Evolutionary conservation across 176 grass and related monocot genomes (phyloP).

Genomic region (Oryza rufipogon): DNA sequence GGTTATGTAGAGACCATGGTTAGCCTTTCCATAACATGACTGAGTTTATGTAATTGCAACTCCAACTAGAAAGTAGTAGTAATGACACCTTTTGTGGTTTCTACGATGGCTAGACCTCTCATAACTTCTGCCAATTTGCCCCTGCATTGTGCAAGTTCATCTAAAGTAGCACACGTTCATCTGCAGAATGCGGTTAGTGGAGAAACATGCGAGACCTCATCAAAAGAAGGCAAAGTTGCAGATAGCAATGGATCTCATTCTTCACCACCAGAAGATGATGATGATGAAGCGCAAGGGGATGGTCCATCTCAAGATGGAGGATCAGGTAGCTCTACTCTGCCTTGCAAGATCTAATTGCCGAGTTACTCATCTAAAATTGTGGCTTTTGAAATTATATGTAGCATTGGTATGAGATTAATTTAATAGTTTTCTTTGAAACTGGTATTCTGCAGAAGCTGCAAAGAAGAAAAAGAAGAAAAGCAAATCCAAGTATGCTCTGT

Average conservation of each 20-base stretch:
- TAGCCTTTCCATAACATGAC: not conserved
- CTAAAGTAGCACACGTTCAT: not conserved
- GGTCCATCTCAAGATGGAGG: slow-evolving; percentile 61
- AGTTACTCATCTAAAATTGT: slow-evolving; percentile 8
- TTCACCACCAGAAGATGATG: slow-evolving; percentile 53
- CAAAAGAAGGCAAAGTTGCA: slow-evolving; percentile 43
- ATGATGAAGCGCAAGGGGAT: slow-evolving; percentile 51
- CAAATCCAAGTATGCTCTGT: slow-evolving; percentile 64
- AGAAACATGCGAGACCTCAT: slow-evolving; percentile 12
- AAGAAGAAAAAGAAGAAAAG: slow-evolving; percentile 96
- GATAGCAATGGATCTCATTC: slow-evolving; percentile 43
- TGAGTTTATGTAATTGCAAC: slow-evolving; percentile 15
- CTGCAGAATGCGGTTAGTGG: slow-evolving; percentile 26
- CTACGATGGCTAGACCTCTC: not conserved
- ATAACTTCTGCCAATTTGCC: not conserved
- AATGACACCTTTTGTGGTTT: not conserved
- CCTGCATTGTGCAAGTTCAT: not conserved
- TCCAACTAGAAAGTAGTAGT: not conserved
- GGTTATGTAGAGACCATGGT: not conserved
- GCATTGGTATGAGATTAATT: slow-evolving; percentile 15
- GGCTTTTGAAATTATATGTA: slow-evolving; percentile 24
- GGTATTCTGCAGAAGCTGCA: slow-evolving; percentile 38
- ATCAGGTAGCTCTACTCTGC: slow-evolving; percentile 46
- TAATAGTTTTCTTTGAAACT: slow-evolving; percentile 35
- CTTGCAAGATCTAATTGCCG: slow-evolving; percentile 32